These are phyloP conservation scores for Ampelocalamus luodianensis DNA, from an alignment of 176 grass and related monocot genomes.

Conservation along the genomic window DNA sequence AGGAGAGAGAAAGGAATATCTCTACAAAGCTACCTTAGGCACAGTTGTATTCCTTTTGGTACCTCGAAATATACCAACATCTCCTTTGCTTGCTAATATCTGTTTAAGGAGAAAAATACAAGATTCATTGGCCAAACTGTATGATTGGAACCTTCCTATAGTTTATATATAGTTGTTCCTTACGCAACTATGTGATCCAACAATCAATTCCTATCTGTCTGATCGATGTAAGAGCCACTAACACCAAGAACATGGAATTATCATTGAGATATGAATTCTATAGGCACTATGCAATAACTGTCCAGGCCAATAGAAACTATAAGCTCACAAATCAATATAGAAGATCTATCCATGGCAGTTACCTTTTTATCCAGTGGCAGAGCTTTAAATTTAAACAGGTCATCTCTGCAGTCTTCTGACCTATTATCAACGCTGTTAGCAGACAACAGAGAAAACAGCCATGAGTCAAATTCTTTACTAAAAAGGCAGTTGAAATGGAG, in stretches of 20 bases:
- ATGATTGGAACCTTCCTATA: background rate
- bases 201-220: background rate
- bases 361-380: constrained; percentile 73
- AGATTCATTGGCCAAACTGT: constrained; percentile 6
- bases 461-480: constrained; percentile 5
- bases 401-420: constrained; percentile 44
- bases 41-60: constrained; percentile 67
- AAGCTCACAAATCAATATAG: constrained; percentile 23
- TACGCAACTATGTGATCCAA: background rate
- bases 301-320: constrained; percentile 8
- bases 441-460: constrained; percentile 42
- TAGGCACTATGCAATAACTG: background rate
- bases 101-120: constrained; percentile 36
- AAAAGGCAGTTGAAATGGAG: background rate
- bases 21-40: constrained; percentile 56
- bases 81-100: constrained; percentile 65
- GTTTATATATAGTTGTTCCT: background rate
- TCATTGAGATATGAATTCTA: background rate
- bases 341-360: constrained; percentile 12
- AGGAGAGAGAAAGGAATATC: background rate
- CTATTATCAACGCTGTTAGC: constrained; percentile 51
- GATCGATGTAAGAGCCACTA: background rate
- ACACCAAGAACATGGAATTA: background rate
- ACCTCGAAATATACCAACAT: constrained; percentile 45
- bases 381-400: constrained; percentile 72